Conservation (phyloP, 768 basidiomycete species). For the Mycena leptocephala region DNA sequence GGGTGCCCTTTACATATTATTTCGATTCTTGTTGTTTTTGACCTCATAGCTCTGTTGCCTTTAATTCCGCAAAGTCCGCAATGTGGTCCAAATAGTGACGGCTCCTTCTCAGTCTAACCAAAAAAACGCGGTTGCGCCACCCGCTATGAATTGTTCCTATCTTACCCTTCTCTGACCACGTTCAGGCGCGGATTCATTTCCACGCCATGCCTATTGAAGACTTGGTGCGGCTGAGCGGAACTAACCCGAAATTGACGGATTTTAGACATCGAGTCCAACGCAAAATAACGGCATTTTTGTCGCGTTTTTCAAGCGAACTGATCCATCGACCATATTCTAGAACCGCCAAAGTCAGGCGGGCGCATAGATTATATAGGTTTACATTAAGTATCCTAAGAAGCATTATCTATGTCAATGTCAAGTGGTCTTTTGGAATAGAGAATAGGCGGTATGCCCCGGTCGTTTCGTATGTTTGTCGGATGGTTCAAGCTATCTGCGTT, state of each 20-base stretch:
- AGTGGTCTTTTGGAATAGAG: conserved; percentile 13
- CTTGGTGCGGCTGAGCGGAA: background rate
- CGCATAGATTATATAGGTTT: conserved; percentile 21
- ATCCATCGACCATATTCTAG: background rate
- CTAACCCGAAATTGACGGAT: conserved; percentile 13
- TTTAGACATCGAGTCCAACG: background rate
- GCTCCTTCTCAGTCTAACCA: background rate
- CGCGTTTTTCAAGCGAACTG: background rate
- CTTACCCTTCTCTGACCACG: background rate
- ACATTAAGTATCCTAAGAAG: conserved; percentile 20
- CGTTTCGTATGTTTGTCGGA: background rate
- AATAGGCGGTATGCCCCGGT: background rate
- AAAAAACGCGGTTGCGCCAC: background rate
- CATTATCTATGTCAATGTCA: conserved; percentile 33
- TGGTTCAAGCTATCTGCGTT: background rate
- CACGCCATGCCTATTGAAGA: conserved; percentile 1
- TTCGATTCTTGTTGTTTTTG: background rate
- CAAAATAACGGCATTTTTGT: conserved; percentile 14
- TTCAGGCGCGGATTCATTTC: background rate
- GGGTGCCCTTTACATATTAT: background rate
- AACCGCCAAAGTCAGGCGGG: conserved; percentile 14
- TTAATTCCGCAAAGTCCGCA: background rate
- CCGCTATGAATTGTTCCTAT: background rate
- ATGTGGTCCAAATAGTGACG: background rate
- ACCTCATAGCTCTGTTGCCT: background rate